Conservation (phyloP, 2,329 filamentous ascomycete species). For the Colletotrichum incanum region DNA sequence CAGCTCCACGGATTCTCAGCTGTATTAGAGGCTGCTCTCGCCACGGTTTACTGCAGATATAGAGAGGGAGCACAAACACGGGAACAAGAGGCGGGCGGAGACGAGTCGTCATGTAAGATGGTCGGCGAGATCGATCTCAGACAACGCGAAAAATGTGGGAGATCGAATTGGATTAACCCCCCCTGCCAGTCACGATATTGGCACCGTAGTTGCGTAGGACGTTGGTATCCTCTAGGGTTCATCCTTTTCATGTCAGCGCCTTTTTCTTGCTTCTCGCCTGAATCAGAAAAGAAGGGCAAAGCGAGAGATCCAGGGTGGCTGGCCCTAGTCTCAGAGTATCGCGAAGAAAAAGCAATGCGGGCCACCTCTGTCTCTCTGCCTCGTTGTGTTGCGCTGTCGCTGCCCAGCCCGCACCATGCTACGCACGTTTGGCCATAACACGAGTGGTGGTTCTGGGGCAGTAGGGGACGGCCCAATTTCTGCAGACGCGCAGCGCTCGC, state of each 20-base stretch:
- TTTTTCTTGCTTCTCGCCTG: slow-evolving; percentile 27
- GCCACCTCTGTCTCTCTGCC: slow-evolving; percentile 8
- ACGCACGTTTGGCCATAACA: slow-evolving; percentile 10
- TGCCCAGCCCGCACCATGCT: slow-evolving; percentile 14
- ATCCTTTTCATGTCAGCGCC: background rate
- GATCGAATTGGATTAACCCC: slow-evolving; percentile 15
- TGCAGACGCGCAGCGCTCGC: slow-evolving; percentile 9
- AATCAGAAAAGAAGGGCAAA: slow-evolving; percentile 35
- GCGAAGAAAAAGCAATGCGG: slow-evolving; percentile 39
- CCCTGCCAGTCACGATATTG: slow-evolving; percentile 31
- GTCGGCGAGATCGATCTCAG: slow-evolving; percentile 30
- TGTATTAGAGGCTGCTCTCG: slow-evolving; percentile 14
- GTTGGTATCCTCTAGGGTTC: slow-evolving; percentile 1
- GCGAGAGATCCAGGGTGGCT: slow-evolving; percentile 36
- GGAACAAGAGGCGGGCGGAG: slow-evolving; percentile 14
- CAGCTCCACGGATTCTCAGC: background rate
- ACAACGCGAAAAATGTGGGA: slow-evolving; percentile 26
- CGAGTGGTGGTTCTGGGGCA: background rate
- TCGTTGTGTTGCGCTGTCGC: slow-evolving; percentile 4
- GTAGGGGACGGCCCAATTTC: slow-evolving; percentile 15
- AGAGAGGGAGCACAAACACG: slow-evolving; percentile 14
- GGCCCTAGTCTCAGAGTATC: slow-evolving; percentile 40
- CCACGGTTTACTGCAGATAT: slow-evolving; percentile 24
- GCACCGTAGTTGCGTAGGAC: background rate
- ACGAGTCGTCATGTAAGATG: slow-evolving; percentile 36